These are phyloP conservation scores for Cunninghamia lanceolata DNA, from an alignment of 75 land plant genomes.

Conservation along the genomic window DNA sequence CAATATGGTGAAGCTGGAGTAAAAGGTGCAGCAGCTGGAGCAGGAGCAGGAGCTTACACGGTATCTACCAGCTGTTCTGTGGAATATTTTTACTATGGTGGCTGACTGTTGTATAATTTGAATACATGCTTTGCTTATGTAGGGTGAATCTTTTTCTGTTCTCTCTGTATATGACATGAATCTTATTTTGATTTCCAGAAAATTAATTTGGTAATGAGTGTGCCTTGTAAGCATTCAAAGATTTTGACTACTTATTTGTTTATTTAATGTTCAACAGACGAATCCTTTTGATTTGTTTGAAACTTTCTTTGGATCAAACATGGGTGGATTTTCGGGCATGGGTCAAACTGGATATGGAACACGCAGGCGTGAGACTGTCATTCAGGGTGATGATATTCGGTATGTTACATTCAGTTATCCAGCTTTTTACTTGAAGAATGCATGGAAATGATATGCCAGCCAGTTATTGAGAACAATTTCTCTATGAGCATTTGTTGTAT, in stretches of 20 bases:
- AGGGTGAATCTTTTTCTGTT: background rate
- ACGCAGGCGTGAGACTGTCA: conserved; percentile 46
- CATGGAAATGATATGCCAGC: background rate
- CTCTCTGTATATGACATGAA: background rate
- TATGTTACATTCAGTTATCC: conserved; percentile 22
- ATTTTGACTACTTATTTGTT: conserved; percentile 1
- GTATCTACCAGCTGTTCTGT: conserved; percentile 24
- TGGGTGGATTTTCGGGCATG: conserved; percentile 91
- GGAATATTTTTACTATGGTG: background rate
- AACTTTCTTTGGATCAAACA: conserved; percentile 89
- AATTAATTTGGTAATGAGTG: background rate
- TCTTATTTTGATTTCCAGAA: background rate
- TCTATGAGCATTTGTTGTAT: conserved; percentile 1
- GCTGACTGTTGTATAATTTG: background rate
- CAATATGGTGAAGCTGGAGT: conserved; percentile 97
- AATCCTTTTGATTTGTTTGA: conserved; percentile 99
- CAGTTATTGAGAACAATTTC: background rate
- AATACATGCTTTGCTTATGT: background rate
- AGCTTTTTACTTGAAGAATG: background rate
- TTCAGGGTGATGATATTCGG: conserved; percentile 95
- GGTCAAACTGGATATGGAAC: conserved; percentile 68
- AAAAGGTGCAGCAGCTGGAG: conserved; percentile 67
- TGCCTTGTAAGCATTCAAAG: background rate
- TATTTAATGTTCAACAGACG: conserved; percentile 42
- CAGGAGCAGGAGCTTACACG: conserved; percentile 60